A percentile compares a stretch with the other conserved stretches of the same genome.
Evolutionary conservation across 2,329 filamentous ascomycete species (phyloP).

Genomic region (Fusarium euwallaceae): DNA sequence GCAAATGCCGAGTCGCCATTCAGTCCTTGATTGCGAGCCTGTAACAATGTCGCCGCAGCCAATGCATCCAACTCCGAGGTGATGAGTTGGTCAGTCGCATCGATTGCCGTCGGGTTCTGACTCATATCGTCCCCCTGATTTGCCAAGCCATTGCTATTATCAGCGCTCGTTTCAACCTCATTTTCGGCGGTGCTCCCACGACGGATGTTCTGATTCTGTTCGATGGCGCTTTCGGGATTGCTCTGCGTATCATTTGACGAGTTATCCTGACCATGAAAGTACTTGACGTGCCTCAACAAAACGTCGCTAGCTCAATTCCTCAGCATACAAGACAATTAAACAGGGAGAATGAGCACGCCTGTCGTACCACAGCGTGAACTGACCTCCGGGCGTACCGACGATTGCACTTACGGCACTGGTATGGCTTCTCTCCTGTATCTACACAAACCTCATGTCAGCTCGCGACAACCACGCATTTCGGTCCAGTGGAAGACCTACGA

Average conservation of each 20-base stretch:
- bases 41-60: slow-evolving; percentile 1
- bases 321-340: neutral
- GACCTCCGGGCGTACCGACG: neutral
- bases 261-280: neutral
- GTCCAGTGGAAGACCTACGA: neutral
- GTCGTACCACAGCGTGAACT: neutral
- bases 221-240: neutral
- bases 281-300: neutral
- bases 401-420: slow-evolving; percentile 15
- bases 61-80: neutral
- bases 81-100: neutral
- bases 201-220: neutral
- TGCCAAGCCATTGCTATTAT: neutral
- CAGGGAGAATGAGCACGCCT: neutral
- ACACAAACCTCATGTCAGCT: neutral
- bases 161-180: neutral
- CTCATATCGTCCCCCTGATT: neutral
- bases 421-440: slow-evolving; percentile 37
- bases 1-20: neutral
- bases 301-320: neutral
- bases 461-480: neutral
- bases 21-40: neutral
- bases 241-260: neutral
- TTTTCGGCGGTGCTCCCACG: neutral
- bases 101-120: neutral